Percentiles rank a stretch among this genome's conserved stretches.
Evolutionary conservation across 768 basidiomycete genomes (phyloP).

Genomic region (Butyriboletus loyo): DNA sequence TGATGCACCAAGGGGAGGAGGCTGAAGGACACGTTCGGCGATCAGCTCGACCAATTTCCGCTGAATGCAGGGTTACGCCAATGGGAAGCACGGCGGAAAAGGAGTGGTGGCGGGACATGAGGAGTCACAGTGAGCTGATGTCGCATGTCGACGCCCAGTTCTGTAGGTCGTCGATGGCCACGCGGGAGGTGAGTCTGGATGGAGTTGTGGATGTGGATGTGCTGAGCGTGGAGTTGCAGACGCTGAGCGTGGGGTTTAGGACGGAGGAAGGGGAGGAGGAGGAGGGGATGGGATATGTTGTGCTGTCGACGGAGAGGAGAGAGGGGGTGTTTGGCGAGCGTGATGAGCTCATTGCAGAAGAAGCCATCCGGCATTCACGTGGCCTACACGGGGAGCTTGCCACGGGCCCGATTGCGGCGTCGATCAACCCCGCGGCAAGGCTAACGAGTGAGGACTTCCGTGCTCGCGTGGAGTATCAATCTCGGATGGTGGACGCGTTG

Average conservation of each 20-base stretch:
- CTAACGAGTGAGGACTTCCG: constrained; percentile 26
- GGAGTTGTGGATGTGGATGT: neutral
- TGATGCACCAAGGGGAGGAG: constrained; percentile 29
- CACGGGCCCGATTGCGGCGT: constrained; percentile 32
- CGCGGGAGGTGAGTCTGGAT: constrained; percentile 38
- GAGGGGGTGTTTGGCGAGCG: constrained; percentile 37
- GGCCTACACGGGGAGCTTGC: constrained; percentile 32
- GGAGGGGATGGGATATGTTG: constrained; percentile 54
- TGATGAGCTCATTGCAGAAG: constrained; percentile 48
- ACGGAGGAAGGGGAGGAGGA: constrained; percentile 38
- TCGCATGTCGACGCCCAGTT: constrained; percentile 59
- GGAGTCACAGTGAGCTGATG: constrained; percentile 39
- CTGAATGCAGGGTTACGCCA: constrained; percentile 22
- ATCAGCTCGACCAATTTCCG: constrained; percentile 34
- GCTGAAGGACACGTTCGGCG: constrained; percentile 28
- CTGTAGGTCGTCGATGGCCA: constrained; percentile 33
- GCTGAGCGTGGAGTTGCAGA: constrained; percentile 19
- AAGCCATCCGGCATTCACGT: constrained; percentile 48
- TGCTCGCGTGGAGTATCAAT: constrained; percentile 45
- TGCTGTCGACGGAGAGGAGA: constrained; percentile 33
- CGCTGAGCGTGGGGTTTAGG: constrained; percentile 7
- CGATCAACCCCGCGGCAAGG: constrained; percentile 34
- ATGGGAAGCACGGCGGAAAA: constrained; percentile 14
- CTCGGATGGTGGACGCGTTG: constrained; percentile 44
- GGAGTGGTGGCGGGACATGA: constrained; percentile 29